phyloP scores from a whole-genome alignment of 345 rosid species.

The Hypericum androsaemum region DNA sequence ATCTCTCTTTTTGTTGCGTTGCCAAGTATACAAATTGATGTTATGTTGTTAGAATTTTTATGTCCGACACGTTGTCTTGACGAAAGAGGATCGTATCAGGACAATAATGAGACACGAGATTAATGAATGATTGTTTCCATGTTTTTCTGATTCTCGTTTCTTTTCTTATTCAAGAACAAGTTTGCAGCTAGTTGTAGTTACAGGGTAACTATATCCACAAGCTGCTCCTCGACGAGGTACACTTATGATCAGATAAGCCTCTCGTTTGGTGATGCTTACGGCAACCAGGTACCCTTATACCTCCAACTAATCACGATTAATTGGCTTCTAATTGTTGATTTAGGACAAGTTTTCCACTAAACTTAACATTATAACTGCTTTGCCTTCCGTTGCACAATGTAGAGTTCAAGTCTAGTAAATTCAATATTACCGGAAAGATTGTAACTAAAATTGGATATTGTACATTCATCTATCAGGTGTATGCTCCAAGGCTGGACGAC shows the following conservation, averaged over 20 bases:
- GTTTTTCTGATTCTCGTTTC: no score
- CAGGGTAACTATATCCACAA: conserved; percentile 43
- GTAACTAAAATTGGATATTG: background rate
- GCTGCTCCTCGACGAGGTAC: conserved; percentile 45
- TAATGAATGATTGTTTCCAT: no score
- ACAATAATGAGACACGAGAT: no score
- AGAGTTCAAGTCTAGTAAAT: background rate
- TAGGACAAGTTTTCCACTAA: no score
- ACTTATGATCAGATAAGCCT: conserved; percentile 71
- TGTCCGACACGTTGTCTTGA: no score
- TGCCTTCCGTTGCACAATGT: background rate
- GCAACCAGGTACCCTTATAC: conserved; percentile 39
- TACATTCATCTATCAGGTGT: conserved; percentile 31
- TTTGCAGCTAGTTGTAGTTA: conserved; percentile 41
- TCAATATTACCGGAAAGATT: background rate
- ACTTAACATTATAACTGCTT: no score
- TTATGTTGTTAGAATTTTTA: no score
- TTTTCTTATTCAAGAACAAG: background rate
- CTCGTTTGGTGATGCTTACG: conserved; percentile 65
- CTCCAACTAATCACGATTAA: no score
- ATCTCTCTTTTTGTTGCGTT: no score
- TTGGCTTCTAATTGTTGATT: no score
- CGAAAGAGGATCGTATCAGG: no score
- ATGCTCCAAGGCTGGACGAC: conserved; percentile 49
- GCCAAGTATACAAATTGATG: no score